Conservation (phyloP, 2,329 filamentous ascomycete species). For the Didymella segeticola region DNA sequence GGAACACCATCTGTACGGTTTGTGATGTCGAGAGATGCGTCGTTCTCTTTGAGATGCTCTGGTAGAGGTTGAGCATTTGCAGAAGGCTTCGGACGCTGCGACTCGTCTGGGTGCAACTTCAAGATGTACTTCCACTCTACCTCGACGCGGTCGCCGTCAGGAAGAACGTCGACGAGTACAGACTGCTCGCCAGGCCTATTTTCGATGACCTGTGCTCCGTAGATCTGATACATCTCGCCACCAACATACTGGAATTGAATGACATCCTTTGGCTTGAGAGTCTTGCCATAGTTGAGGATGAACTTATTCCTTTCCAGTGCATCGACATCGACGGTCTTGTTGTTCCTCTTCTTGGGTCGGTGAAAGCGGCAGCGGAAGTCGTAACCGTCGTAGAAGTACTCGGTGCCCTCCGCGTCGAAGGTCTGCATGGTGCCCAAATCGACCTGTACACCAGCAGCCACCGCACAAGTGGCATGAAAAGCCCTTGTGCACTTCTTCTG, state of each 20-base stretch:
- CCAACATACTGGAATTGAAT: constrained; percentile 83
- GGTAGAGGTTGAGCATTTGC: constrained; percentile 75
- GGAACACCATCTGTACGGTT: constrained; percentile 60
- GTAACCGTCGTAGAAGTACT: constrained; percentile 90
- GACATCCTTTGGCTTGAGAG: constrained; percentile 74
- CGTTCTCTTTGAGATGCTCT: constrained; percentile 56
- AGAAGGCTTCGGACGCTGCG: constrained; percentile 76
- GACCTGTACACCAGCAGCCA: constrained; percentile 88
- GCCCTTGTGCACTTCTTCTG: constrained; percentile 91
- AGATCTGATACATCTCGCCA: constrained; percentile 84
- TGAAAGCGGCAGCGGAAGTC: constrained; percentile 96
- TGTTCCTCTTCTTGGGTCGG: constrained; percentile 84
- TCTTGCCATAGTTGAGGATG: constrained; percentile 71
- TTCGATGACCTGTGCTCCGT: constrained; percentile 86
- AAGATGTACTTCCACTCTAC: constrained; percentile 86
- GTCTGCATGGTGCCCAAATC: constrained; percentile 86
- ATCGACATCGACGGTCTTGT: constrained; percentile 74
- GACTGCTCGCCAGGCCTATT: constrained; percentile 78
- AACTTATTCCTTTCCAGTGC: constrained; percentile 73
- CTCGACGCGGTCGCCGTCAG: constrained; percentile 80
- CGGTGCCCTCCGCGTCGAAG: constrained; percentile 86
- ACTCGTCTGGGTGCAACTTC: constrained; percentile 73
- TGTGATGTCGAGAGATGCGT: constrained; percentile 52
- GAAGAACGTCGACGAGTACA: constrained; percentile 81
- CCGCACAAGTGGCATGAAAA: constrained; percentile 94